These are phyloP conservation scores for Flaveria brownii DNA, from an alignment of 129 eudicot genomes.

Conservation along the genomic window DNA sequence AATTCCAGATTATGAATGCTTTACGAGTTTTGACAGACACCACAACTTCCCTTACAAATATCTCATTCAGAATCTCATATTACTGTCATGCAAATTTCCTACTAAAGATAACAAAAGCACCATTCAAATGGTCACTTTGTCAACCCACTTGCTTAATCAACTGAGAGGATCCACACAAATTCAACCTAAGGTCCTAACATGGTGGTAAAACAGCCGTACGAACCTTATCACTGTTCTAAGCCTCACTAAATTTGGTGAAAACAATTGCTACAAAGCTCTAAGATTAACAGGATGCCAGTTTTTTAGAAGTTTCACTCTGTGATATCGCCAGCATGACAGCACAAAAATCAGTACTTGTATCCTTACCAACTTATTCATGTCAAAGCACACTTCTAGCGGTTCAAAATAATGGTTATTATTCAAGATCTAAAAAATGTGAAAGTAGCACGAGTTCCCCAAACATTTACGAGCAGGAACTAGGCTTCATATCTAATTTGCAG, in stretches of 20 bases:
- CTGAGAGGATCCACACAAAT: background rate
- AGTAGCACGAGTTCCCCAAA: background rate
- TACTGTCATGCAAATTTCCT: background rate
- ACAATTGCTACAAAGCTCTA: background rate
- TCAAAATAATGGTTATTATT: background rate
- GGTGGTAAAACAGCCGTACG: background rate
- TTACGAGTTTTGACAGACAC: background rate
- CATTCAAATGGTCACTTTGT: background rate
- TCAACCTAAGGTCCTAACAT: background rate
- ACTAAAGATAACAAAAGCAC: background rate
- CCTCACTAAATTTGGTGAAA: background rate
- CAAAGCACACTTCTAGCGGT: background rate
- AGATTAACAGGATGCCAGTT: background rate
- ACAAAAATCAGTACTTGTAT: background rate
- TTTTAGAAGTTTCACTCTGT: background rate
- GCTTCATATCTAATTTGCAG: slow-evolving; percentile 20
- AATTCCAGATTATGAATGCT: background rate
- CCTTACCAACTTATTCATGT: background rate
- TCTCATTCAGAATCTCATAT: background rate
- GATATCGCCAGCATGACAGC: background rate
- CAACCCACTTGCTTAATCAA: background rate
- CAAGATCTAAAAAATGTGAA: background rate
- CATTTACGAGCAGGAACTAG: background rate
- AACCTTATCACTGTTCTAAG: background rate
- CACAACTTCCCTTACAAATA: background rate